These are phyloP conservation scores for Dryas integrifolia DNA, from an alignment of 331 rosid genomes.

Conservation along the genomic window DNA sequence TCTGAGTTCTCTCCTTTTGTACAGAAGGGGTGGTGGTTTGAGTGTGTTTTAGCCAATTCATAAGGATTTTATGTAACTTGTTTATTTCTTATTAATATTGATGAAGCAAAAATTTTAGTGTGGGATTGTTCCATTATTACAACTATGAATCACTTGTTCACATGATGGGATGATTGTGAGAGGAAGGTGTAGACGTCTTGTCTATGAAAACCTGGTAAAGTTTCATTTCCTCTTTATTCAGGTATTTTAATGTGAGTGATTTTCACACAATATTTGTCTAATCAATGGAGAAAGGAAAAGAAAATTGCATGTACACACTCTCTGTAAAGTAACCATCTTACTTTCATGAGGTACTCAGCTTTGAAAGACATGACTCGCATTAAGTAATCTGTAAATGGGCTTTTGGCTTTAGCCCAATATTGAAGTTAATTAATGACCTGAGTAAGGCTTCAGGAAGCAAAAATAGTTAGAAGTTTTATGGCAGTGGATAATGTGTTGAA, in stretches of 20 bases:
- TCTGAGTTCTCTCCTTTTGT: slow-evolving; percentile 26
- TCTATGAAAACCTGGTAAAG: not conserved
- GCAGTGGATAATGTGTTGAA: no score
- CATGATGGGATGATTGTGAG: not conserved
- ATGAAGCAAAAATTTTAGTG: not conserved
- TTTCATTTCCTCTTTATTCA: not conserved
- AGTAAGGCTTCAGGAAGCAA: no score
- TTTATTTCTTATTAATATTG: slow-evolving; percentile 1
- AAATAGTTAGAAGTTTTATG: no score
- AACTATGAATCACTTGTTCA: not conserved
- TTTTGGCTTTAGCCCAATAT: no score
- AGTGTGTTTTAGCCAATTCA: slow-evolving; percentile 21
- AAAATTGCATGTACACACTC: no score
- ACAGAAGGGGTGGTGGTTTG: slow-evolving; percentile 31
- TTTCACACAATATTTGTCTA: no score
- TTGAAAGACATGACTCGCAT: no score
- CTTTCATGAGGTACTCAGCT: no score
- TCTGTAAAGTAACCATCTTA: no score
- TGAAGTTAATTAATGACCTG: no score
- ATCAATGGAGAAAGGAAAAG: no score
- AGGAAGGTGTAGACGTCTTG: not conserved
- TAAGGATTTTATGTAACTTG: not conserved
- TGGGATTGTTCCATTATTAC: not conserved
- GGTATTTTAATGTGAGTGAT: not conserved
- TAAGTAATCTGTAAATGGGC: no score